Evolutionary conservation across 78 protist genomes (phyloP).

Genomic region (Dictyostelium firmibasis): DNA sequence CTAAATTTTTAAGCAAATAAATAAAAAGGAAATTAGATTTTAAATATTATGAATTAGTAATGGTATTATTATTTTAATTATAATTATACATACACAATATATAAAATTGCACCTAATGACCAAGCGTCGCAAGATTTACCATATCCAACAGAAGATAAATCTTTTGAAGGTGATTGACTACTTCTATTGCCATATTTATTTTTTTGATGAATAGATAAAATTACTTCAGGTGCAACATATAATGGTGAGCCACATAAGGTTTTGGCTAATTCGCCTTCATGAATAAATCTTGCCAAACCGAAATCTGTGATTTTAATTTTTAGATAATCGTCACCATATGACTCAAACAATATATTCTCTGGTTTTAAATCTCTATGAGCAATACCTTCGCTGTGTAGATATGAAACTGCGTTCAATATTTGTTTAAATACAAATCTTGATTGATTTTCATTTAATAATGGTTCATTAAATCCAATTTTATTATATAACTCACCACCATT

Average conservation of each 20-base stretch:
- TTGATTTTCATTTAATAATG: conserved; percentile 84
- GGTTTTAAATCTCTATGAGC: conserved; percentile 91
- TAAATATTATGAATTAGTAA: too few relatives aligned
- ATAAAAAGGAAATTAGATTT: background rate
- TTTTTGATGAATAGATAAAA: background rate
- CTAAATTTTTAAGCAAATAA: too few relatives aligned
- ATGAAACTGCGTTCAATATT: conserved; percentile 78
- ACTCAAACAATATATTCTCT: conserved; percentile 43
- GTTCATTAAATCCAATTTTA: conserved; percentile 17
- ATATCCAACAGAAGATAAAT: conserved; percentile 18
- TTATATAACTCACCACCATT: conserved; percentile 43
- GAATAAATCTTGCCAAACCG: conserved; percentile 58
- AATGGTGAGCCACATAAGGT: conserved; percentile 71
- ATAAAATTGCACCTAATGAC: conserved; percentile 72
- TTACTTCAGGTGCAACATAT: conserved; percentile 69
- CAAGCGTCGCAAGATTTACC: conserved; percentile 72
- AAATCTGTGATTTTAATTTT: conserved; percentile 53
- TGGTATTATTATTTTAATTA: background rate
- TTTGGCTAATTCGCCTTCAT: conserved; percentile 39
- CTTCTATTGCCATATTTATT: background rate
- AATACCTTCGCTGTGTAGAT: conserved; percentile 88
- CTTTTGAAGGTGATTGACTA: background rate
- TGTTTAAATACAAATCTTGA: conserved; percentile 77
- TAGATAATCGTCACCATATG: background rate
- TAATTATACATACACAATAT: conserved; percentile 20